Conservation (phyloP, 2,329 filamentous ascomycete genomes). For the Neoascochyta sp. region DNA sequence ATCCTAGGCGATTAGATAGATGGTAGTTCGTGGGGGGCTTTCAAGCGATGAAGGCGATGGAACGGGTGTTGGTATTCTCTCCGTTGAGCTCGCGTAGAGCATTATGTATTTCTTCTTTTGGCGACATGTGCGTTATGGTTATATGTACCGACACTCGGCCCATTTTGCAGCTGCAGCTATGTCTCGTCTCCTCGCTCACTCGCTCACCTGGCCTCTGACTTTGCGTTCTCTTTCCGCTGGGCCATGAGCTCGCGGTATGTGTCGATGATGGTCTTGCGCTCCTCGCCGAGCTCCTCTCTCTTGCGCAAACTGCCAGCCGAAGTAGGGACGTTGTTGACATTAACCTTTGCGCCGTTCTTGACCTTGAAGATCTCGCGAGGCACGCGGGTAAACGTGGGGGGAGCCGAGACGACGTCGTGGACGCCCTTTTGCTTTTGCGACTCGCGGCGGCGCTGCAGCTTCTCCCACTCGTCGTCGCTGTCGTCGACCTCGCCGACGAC, state of each 20-base stretch:
- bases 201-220: conserved; percentile 1
- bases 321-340: conserved; percentile 66
- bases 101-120: background rate
- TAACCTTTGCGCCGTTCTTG: conserved; percentile 60
- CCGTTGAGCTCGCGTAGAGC: too few relatives aligned
- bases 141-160: too few relatives aligned
- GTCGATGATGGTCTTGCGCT: conserved; percentile 68
- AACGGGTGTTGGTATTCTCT: too few relatives aligned
- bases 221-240: conserved; percentile 17
- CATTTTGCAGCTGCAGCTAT: too few relatives aligned
- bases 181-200: too few relatives aligned
- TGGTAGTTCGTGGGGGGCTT: too few relatives aligned
- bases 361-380: conserved; percentile 63
- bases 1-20: conserved; percentile 39
- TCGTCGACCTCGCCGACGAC: conserved; percentile 49
- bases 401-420: conserved; percentile 65
- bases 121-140: too few relatives aligned
- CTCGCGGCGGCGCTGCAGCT: conserved; percentile 55
- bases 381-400: conserved; percentile 66
- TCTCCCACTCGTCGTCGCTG: conserved; percentile 74
- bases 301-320: conserved; percentile 66
- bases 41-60: too few relatives aligned
- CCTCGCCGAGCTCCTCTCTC: conserved; percentile 68
- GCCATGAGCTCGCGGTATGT: conserved; percentile 68
- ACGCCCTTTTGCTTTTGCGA: conserved; percentile 59